Conservation (phyloP, 129 eudicot genomes). For the Rutidosis leptorrhynchoides region DNA sequence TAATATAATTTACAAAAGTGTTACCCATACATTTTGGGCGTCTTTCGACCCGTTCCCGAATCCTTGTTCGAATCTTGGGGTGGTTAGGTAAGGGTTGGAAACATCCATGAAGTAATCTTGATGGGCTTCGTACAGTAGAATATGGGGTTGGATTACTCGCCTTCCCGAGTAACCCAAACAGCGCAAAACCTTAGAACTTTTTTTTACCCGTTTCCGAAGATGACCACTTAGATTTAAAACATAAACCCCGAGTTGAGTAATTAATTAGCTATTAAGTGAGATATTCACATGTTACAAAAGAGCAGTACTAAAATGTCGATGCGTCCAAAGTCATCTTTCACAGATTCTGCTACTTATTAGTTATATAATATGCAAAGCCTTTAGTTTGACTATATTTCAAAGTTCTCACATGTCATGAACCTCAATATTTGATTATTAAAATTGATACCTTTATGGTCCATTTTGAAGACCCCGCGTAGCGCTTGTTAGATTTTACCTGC, state of each 20-base stretch:
- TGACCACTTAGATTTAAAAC: background rate
- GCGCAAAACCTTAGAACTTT: no score
- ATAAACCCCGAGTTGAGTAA: background rate
- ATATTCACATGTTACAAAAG: background rate
- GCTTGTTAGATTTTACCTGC: background rate
- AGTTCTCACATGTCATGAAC: no score
- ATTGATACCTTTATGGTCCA: background rate
- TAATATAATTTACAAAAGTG: background rate
- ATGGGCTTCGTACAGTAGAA: no score
- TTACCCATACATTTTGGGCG: background rate
- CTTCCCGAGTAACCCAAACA: no score
- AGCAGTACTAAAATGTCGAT: constrained; percentile 62
- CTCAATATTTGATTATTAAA: background rate
- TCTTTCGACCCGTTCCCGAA: no score
- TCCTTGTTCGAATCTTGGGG: no score
- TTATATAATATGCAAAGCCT: background rate
- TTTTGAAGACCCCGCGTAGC: background rate
- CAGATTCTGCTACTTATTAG: constrained; percentile 6
- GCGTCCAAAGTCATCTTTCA: constrained; percentile 62
- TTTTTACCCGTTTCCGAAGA: background rate
- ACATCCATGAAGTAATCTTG: no score
- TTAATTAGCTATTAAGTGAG: no score
- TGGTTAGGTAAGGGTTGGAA: no score
- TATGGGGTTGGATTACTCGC: no score
- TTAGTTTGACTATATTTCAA: background rate